phyloP scores from a whole-genome alignment of 345 rosid genomes.

The Lenwebbia sp. region DNA sequence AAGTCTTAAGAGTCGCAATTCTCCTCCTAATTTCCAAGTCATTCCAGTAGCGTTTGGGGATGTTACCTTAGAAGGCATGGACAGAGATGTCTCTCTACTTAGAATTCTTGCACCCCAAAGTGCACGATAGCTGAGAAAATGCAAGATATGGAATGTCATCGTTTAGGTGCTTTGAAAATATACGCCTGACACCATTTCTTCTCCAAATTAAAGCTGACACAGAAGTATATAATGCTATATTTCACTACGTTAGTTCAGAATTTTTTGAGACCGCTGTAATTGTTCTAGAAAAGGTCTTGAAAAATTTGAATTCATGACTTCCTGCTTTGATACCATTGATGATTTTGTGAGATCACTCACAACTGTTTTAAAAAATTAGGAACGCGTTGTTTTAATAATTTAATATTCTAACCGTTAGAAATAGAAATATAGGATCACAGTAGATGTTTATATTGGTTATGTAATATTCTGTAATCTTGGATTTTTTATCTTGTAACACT shows the following conservation, averaged over 20 bases:
- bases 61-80: neutral
- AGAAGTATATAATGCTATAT: neutral
- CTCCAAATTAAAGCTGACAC: neutral
- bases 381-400: rapidly evolving
- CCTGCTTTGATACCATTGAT: neutral
- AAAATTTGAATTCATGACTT: too few species aligned
- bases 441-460: too few species aligned
- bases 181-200: neutral
- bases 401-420: rapidly evolving
- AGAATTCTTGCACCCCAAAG: neutral
- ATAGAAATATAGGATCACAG: neutral
- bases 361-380: rapidly evolving
- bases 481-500: too few species aligned
- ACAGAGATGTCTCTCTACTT: neutral
- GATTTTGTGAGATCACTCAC: rapidly evolving
- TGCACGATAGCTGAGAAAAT: neutral
- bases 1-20: too few species aligned
- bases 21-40: too few species aligned
- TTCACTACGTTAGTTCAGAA: too few species aligned
- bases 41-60: too few species aligned
- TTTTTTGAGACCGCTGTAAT: too few species aligned
- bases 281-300: too few species aligned
- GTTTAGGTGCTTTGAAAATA: neutral
- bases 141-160: neutral
- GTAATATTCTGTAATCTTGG: neutral